Conservation (phyloP, 331 rosid species). For the Acacia pycnantha region DNA sequence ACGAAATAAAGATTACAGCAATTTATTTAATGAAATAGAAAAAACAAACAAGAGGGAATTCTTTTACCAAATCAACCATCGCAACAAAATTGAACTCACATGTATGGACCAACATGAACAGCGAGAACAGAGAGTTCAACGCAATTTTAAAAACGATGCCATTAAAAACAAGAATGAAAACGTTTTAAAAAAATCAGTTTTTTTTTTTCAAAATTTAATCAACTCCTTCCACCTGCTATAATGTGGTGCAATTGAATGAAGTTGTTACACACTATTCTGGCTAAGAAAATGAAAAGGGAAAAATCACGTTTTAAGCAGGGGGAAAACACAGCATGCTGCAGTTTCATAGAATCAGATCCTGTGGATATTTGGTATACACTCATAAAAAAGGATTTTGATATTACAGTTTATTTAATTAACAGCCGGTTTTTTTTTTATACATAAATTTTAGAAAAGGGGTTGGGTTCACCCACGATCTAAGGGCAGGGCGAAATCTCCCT, state of each 20-base stretch:
- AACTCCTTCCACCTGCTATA: neutral
- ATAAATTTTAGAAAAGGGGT: too few species aligned
- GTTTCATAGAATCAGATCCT: neutral
- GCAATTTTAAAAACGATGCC: neutral
- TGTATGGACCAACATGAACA: neutral
- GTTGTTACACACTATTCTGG: neutral
- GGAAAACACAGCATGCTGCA: too few species aligned
- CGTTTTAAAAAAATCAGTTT: neutral
- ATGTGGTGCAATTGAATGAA: neutral
- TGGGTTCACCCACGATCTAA: too few species aligned
- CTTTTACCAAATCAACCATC: constrained; percentile 2
- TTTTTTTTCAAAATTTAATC: neutral
- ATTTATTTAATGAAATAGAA: neutral
- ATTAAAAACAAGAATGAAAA: neutral
- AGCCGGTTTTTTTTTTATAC: too few species aligned
- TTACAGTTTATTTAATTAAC: neutral
- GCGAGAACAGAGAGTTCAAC: constrained; percentile 13
- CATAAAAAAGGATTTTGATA: neutral
- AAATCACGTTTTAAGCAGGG: too few species aligned
- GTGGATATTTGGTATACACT: too few species aligned
- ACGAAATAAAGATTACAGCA: neutral
- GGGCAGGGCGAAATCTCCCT: too few species aligned
- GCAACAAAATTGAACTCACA: neutral
- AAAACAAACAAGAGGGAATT: neutral
- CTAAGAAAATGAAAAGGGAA: too few species aligned